Base-by-base conservation (phyloP, 805 yeast genomes). In the Clavispora carvajalis region DNA sequence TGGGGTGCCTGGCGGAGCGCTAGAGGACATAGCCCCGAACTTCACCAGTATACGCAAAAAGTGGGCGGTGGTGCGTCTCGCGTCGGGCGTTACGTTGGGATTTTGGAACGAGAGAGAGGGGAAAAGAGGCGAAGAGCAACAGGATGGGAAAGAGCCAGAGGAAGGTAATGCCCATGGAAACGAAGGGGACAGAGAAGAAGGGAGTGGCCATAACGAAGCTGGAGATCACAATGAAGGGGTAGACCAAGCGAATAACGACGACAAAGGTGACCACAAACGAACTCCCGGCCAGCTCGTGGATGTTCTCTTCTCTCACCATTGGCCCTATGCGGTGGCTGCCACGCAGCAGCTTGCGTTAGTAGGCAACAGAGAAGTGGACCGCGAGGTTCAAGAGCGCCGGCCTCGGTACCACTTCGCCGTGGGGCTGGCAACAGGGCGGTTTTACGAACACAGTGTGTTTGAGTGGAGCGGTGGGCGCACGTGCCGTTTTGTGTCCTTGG, bases 381-480 rank as follows among this genome's bases (percentile, higher is more conserved):
- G 51, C 5, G 44, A 80, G 1, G 72, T 77, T 2, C 57, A 60
- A 35, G 43, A 52, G 13, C 38, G 66, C 2, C 68, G 71, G 44
- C 95, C 95, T 2, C 64, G 78, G 41, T 86, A 86, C 54, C 84
- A 82, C 59, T 80, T 86, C 53, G 65, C 78, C 2, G 73, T 69
- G 18, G 85, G 85, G 0, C 58, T 70, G 33, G 67, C 69, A 11
- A 36, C 55, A 1, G 78, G 80, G 0, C 63, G 64, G 29, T 78
- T 71, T 51, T 63, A 67, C 46, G 88, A 85, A 51, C 62, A 76
- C 43, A 55, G 62, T 17, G 80, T 87, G 1, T 80, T 85, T 53
- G 48, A 63, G 38, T 82, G 87, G 87, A 67, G 63, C 3, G 41
- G 54, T 5, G 67, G 60, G 0, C 52, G 68, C 11, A 53, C 71